Evolutionary conservation across 805 yeast genomes (phyloP), one percentile per base, ranked within the genome.

Genomic region (Tanozyma kutaoensis): DNA sequence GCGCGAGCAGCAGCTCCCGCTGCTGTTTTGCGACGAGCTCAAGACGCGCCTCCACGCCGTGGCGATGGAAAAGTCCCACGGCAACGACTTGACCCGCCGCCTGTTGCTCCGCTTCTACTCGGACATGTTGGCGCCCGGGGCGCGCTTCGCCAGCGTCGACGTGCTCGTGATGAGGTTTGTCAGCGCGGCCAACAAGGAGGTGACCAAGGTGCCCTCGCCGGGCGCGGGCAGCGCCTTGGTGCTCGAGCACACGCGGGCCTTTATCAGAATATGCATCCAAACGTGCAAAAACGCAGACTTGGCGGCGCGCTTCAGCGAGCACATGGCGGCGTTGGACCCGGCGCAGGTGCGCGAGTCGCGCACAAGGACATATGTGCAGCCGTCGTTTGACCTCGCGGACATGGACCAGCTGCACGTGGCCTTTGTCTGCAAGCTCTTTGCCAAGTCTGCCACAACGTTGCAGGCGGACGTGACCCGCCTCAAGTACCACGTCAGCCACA

Each of bases 81-180:
- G 54, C 22, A 71, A 67, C 27, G 71, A 65, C 4, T 49, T 63
- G 30, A 62, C 76, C 9, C 57, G 79, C 33, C 53, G 78, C 20
- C 64, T 75, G 27, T 56, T 76, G 24, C 46, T 78, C 15, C 66
- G 79, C 15, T 62, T 76, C 31, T 77, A 78, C 45, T 73, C 72
- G 30, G 76, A 72, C 24, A 38, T 72, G 16, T 50, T 75, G 20
- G 66, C 63, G 27, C 71, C 76, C 4, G 38, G 56, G 16, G 32
- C 34, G 16, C 37, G 48, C 2, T 49, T 46, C 23, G 48, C 46
- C 31, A 45, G 53, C 18, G 54, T 61, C 4, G 17, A 60, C 30
- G 72, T 67, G 28, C 40, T 72, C 20, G 57, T 72, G 2, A 58
- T 69, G 45, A 52, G 60, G 36, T 73, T 72, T 38, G 68, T 69